Percentiles rank a stretch among this genome's conserved stretches.
Conservation (phyloP, 169 alveolate genomes). For the Cryptosporidium canis region DNA sequence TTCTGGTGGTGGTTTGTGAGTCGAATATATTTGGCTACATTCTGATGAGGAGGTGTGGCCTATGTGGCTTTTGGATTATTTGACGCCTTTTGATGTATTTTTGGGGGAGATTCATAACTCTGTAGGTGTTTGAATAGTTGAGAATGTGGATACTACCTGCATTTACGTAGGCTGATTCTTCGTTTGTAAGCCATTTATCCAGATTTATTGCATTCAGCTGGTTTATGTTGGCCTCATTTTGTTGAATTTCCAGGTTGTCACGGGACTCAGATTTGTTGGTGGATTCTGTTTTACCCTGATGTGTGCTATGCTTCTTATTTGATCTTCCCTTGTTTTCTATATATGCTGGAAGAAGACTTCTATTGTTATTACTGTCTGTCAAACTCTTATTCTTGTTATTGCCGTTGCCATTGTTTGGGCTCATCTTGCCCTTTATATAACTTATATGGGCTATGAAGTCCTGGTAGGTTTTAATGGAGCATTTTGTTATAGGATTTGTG, state of each 20-base stretch:
- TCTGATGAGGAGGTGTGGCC: neutral
- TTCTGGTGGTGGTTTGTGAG: neutral
- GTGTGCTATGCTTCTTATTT: neutral
- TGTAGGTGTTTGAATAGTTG: neutral
- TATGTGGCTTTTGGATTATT: conserved; percentile 18
- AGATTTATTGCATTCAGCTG: neutral
- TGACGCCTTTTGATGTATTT: neutral
- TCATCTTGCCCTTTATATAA: too few relatives aligned
- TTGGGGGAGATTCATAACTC: neutral
- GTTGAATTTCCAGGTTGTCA: neutral
- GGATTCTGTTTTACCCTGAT: neutral
- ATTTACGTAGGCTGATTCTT: neutral
- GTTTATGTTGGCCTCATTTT: neutral
- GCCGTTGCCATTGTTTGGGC: too few relatives aligned
- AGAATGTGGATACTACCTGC: neutral
- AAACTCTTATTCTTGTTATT: neutral
- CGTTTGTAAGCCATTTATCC: conserved; percentile 23
- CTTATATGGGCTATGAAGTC: neutral
- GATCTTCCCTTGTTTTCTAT: neutral
- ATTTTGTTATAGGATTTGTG: neutral
- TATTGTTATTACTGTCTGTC: neutral
- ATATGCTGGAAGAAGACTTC: conserved; percentile 34
- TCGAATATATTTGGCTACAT: neutral
- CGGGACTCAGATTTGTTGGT: neutral
- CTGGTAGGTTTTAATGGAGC: neutral